Evolutionary conservation across 768 basidiomycete species (phyloP).

Genomic region (Clathrus columnatus): DNA sequence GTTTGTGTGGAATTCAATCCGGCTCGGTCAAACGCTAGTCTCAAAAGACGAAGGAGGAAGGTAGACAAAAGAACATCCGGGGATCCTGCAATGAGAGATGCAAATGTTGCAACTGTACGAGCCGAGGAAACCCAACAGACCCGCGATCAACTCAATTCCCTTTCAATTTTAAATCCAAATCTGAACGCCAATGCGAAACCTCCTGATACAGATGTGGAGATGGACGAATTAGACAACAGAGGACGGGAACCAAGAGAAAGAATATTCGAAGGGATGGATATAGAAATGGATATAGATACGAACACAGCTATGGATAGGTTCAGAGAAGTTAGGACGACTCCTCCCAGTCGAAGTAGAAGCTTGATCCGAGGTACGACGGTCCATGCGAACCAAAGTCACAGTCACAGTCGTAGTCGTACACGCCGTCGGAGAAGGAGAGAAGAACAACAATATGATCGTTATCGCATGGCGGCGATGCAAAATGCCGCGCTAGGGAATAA

Average conservation of each 20-base stretch:
- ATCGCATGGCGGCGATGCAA: no score
- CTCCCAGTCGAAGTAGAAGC: not conserved
- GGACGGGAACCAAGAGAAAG: not conserved
- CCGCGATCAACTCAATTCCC: conserved; percentile 38
- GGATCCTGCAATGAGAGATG: conserved; percentile 24
- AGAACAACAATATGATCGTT: not conserved
- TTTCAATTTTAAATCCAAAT: conserved; percentile 39
- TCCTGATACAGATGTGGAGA: not conserved
- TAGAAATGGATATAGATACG: not conserved
- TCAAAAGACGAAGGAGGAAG: conserved; percentile 26
- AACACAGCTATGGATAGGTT: not conserved
- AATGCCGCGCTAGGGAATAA: not conserved
- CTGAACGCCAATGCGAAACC: conserved; percentile 24
- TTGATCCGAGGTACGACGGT: not conserved
- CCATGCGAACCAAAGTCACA: not conserved
- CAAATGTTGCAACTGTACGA: conserved; percentile 32
- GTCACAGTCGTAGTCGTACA: not conserved
- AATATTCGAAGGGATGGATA: not conserved
- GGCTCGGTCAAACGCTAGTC: conserved; percentile 25
- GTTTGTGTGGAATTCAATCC: conserved; percentile 91
- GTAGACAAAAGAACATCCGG: conserved; percentile 23
- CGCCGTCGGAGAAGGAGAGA: not conserved
- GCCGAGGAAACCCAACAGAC: conserved; percentile 38
- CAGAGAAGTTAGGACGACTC: not conserved
- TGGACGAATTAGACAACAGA: not conserved